Evolutionary conservation across 1,139 yeast species (phyloP).

Genomic region (Magnusiomyces suaveolens): DNA sequence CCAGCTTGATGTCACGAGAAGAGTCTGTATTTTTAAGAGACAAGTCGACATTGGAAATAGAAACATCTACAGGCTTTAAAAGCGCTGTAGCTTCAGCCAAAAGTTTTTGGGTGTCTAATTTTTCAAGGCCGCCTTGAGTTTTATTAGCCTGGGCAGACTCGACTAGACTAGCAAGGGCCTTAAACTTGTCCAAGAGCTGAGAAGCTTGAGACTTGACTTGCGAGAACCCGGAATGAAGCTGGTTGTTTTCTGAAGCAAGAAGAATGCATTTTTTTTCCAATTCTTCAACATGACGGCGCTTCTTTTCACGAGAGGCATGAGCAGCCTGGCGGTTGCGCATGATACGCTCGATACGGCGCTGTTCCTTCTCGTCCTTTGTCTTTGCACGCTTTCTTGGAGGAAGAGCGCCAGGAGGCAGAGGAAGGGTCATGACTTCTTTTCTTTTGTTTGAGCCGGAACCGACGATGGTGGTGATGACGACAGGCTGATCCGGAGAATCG

Average conservation of each 20-base stretch:
- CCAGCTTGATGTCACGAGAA: neutral
- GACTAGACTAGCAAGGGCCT: constrained; percentile 24
- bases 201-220: constrained; percentile 18
- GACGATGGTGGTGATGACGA: constrained; percentile 14
- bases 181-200: constrained; percentile 22
- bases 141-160: constrained; percentile 25
- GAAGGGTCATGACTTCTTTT: constrained; percentile 27
- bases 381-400: constrained; percentile 96
- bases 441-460: constrained; percentile 22
- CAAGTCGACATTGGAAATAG: neutral
- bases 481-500: constrained; percentile 2
- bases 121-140: constrained; percentile 14
- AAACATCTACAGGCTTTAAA: constrained; percentile 5
- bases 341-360: constrained; percentile 84
- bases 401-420: constrained; percentile 39
- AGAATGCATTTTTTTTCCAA: constrained; percentile 45
- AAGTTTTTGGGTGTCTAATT: constrained; percentile 7
- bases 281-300: constrained; percentile 82
- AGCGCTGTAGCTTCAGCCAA: neutral
- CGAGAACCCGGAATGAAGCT: constrained; percentile 23
- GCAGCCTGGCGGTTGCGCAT: constrained; percentile 94
- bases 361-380: constrained; percentile 95
- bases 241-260: constrained; percentile 26
- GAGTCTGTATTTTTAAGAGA: neutral
- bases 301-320: constrained; percentile 93